Evolutionary conservation across 495 filamentous ascomycete genomes (phyloP), one percentile per base, ranked within the genome.

Genomic region (Cetradonia linearis): DNA sequence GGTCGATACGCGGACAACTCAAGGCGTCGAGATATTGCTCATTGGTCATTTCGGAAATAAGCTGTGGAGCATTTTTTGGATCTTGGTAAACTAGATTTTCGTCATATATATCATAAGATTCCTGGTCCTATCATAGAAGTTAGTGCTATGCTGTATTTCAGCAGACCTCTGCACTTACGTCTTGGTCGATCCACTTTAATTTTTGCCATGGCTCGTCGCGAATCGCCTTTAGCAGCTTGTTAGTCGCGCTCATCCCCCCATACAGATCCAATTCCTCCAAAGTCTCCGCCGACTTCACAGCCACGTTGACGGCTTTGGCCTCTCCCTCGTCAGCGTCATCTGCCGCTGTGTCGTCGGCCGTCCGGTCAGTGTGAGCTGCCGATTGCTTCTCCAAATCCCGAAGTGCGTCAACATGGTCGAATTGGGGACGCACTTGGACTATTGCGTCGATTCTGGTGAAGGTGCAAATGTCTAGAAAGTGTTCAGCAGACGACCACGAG

Each of bases 361-460:
- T 70, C 9, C 72, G 70, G 59, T 79, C 73, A 25, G 66, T 56
- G 25, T 70, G 67, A 40, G 64, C 58, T 14, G 62, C 50, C 16
- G 60, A 49, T 5, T 23, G 20, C 23, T 69, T 72, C 14, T 73
- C 68, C 2, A 71, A 57, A 70, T 87, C 85, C 40, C 79, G 72
- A 47, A 80, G 55, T 0, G 88, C 87, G 69, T 91, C 88, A 28
- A 91, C 66, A 68, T 91, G 86, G 64, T 86, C 82, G 62, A 88
- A 81, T 63, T 90, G 84, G 5, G 88, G 85, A 5, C 86, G 81
- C 65, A 91, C 73, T 69, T 89, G 86, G 16, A 86, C 84, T 20
- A 88, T 81, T 0, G 83, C 83, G 28, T 79, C 76, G 48, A 90
- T 75, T 7, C 79, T 66, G 14, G 63, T 63, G 48, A 61, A 63